phyloP scores from a whole-genome alignment of 129 eudicot species.

The Ambrosia trifida region DNA sequence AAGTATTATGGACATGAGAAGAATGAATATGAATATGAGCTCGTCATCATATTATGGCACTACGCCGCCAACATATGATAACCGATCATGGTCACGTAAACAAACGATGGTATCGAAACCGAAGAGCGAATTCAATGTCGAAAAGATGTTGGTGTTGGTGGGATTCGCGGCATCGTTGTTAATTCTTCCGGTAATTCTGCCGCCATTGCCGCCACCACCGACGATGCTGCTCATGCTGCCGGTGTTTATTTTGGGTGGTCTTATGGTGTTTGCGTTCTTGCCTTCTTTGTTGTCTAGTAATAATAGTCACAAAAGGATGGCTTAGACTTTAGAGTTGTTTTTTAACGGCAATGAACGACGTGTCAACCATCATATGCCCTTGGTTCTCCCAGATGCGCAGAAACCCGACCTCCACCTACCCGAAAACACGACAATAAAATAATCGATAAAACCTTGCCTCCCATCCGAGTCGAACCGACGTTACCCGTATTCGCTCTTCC shows the following conservation, averaged over 20 bases:
- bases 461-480: too few relatives aligned
- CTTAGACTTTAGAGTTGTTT: not conserved
- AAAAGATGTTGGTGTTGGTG: slow-evolving; percentile 48
- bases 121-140: slow-evolving; percentile 43
- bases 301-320: slow-evolving; percentile 11
- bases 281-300: slow-evolving; percentile 31
- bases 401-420: too few relatives aligned
- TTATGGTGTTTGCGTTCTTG: slow-evolving; percentile 60
- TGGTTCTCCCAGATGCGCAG: too few relatives aligned
- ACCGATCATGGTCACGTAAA: too few relatives aligned
- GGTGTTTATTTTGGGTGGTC: slow-evolving; percentile 51
- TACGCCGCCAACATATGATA: too few relatives aligned
- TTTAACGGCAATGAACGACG: too few relatives aligned
- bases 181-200: slow-evolving; percentile 63
- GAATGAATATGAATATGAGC: slow-evolving; percentile 21
- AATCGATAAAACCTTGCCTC: too few relatives aligned
- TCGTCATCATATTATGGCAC: not conserved
- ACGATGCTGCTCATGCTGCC: slow-evolving; percentile 39
- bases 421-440: too few relatives aligned
- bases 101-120: not conserved
- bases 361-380: too few relatives aligned
- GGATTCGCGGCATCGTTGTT: slow-evolving; percentile 58
- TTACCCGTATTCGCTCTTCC: too few relatives aligned
- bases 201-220: slow-evolving; percentile 82
- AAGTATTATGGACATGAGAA: slow-evolving; percentile 24